Evolutionary conservation across 2,329 filamentous ascomycete genomes (phyloP).

Genomic region (Chalara sp.): DNA sequence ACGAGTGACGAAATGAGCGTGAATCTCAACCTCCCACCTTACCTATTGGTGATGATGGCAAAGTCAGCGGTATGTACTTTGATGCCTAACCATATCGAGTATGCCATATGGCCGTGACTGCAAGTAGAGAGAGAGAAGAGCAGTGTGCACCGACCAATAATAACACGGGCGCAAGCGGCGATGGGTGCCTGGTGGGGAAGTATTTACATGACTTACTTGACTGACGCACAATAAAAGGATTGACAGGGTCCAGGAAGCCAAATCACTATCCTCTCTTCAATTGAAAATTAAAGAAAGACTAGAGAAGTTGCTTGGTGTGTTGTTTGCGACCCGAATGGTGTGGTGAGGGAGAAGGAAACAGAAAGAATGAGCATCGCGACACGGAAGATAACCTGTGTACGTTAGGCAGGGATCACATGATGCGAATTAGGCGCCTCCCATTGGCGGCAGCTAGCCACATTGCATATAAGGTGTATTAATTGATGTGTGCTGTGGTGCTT

Average conservation of each 20-base stretch:
- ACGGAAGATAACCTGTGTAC: too few species aligned
- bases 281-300: slow-evolving; percentile 29
- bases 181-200: neutral
- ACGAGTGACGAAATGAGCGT: slow-evolving; percentile 29
- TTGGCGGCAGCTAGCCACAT: too few species aligned
- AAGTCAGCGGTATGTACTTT: neutral
- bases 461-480: too few species aligned
- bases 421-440: too few species aligned
- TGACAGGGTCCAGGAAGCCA: slow-evolving; percentile 30
- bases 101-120: too few species aligned
- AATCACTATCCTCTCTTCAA: slow-evolving; percentile 19
- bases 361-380: neutral
- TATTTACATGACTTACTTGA: neutral
- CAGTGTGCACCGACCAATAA: neutral
- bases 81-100: neutral
- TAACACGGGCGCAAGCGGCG: neutral
- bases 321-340: slow-evolving; percentile 29
- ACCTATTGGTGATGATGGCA: neutral
- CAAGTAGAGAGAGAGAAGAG: too few species aligned
- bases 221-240: slow-evolving; percentile 30
- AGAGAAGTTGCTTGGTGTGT: slow-evolving; percentile 24
- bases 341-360: slow-evolving; percentile 25
- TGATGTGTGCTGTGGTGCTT: too few species aligned
- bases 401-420: too few species aligned
- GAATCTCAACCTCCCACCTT: neutral